Conservation (phyloP, 805 yeast species). For the Ogataea pini region DNA sequence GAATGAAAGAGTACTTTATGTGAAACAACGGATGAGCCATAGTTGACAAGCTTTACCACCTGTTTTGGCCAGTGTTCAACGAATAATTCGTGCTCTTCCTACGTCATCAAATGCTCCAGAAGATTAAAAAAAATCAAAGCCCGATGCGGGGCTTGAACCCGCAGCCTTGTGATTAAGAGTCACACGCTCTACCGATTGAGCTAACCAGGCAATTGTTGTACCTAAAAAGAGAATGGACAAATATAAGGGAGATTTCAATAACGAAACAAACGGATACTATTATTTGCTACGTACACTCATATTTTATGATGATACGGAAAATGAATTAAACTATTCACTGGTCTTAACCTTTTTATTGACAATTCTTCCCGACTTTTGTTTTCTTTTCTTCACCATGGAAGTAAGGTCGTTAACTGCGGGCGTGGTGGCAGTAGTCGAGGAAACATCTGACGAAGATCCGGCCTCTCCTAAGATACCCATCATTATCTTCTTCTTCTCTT, state of each 20-base stretch:
- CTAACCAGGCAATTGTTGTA: conserved; percentile 24
- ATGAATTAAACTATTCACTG: neutral
- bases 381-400: conserved; percentile 57
- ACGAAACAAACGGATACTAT: neutral
- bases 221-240: neutral
- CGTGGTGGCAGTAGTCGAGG: conserved; percentile 23
- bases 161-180: conserved; percentile 30
- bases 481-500: conserved; percentile 53
- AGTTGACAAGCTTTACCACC: too few species aligned
- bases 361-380: conserved; percentile 21
- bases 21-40: too few species aligned
- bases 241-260: too few species aligned
- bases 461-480: conserved; percentile 58
- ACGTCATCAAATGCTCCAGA: too few species aligned
- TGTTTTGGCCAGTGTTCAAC: too few species aligned
- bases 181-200: conserved; percentile 32
- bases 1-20: too few species aligned
- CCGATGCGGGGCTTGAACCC: conserved; percentile 30
- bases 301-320: too few species aligned
- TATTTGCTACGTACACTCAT: too few species aligned
- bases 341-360: conserved; percentile 20
- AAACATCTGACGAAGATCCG: conserved; percentile 23
- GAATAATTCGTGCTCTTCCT: neutral
- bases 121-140: conserved; percentile 14
- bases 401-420: conserved; percentile 60